Percentiles rank a stretch among this genome's conserved stretches.
Evolutionary conservation across 2,329 filamentous ascomycete species (phyloP).

Genomic region (Didymella keratinophila): DNA sequence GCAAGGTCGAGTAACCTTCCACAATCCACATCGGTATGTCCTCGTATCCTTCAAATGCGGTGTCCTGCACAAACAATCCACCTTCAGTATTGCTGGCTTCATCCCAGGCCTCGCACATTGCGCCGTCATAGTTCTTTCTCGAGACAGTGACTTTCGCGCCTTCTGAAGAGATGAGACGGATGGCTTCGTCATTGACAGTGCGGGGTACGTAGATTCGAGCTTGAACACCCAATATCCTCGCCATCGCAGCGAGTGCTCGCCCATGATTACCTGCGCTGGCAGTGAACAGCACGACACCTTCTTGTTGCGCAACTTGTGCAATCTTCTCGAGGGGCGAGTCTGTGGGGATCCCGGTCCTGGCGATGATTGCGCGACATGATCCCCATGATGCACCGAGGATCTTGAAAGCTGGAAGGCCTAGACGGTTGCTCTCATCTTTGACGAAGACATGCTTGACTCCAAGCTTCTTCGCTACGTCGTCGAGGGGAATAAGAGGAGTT

Average conservation of each 20-base stretch:
- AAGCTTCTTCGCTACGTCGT: constrained; percentile 64
- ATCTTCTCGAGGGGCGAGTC: constrained; percentile 56
- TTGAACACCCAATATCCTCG: constrained; percentile 62
- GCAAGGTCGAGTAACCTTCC: constrained; percentile 78
- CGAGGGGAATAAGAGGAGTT: constrained; percentile 64
- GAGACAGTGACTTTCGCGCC: constrained; percentile 67
- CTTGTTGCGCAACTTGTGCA: constrained; percentile 33
- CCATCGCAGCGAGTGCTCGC: constrained; percentile 75
- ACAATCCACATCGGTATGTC: constrained; percentile 77
- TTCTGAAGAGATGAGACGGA: constrained; percentile 65
- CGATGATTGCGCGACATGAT: constrained; percentile 65
- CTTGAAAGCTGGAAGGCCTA: constrained; percentile 79
- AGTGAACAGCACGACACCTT: constrained; percentile 61
- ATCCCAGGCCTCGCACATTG: constrained; percentile 60
- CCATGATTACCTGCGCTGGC: constrained; percentile 82
- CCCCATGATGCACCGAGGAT: constrained; percentile 81
- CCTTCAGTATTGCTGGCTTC: constrained; percentile 49
- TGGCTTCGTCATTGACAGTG: constrained; percentile 63
- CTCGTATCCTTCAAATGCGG: constrained; percentile 70
- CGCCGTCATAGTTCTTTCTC: constrained; percentile 69
- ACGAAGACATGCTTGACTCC: constrained; percentile 63
- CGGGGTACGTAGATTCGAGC: constrained; percentile 69
- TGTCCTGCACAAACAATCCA: constrained; percentile 72
- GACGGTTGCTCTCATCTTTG: constrained; percentile 74
- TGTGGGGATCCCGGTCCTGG: constrained; percentile 55